Percentiles rank a stretch among this genome's conserved stretches.
phyloP scores from a whole-genome alignment of 805 yeast genomes.

The Cyberlindnera bimundalis region DNA sequence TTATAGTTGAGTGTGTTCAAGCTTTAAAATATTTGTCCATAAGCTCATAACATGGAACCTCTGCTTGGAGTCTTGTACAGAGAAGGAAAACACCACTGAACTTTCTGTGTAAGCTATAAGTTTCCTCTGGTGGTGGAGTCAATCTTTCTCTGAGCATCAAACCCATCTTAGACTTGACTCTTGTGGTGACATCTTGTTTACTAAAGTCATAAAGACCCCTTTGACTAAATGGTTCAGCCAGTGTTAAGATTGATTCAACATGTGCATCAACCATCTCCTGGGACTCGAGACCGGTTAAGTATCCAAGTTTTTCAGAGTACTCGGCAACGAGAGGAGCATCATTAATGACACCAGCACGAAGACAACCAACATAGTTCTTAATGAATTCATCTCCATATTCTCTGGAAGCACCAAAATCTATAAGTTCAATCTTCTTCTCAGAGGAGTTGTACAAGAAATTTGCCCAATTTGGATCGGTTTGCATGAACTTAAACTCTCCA shows the following conservation, averaged over 20 bases:
- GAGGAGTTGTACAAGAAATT: constrained; percentile 78
- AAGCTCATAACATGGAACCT: constrained; percentile 74
- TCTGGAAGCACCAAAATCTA: constrained; percentile 96
- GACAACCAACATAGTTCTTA: constrained; percentile 59
- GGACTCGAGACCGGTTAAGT: constrained; percentile 87
- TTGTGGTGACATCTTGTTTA: constrained; percentile 87
- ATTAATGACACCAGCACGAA: constrained; percentile 68
- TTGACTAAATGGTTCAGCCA: constrained; percentile 88
- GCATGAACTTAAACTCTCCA: constrained; percentile 86
- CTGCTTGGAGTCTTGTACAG: constrained; percentile 81
- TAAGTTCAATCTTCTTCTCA: constrained; percentile 73
- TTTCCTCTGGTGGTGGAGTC: constrained; percentile 98
- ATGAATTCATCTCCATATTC: constrained; percentile 69
- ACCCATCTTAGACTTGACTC: constrained; percentile 84
- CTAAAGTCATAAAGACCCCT: constrained; percentile 61
- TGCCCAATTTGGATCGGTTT: constrained; percentile 99
- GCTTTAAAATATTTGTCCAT: constrained; percentile 62
- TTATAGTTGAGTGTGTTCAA: background rate
- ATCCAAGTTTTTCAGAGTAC: constrained; percentile 74
- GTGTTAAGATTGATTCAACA: constrained; percentile 80
- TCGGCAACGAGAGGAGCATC: constrained; percentile 63
- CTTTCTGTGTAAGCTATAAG: constrained; percentile 93
- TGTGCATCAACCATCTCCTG: constrained; percentile 88
- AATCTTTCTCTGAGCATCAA: constrained; percentile 88
- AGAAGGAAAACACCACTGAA: constrained; percentile 90